Conservation (phyloP, 768 basidiomycete genomes). For the Pisolithus orientalis region DNA sequence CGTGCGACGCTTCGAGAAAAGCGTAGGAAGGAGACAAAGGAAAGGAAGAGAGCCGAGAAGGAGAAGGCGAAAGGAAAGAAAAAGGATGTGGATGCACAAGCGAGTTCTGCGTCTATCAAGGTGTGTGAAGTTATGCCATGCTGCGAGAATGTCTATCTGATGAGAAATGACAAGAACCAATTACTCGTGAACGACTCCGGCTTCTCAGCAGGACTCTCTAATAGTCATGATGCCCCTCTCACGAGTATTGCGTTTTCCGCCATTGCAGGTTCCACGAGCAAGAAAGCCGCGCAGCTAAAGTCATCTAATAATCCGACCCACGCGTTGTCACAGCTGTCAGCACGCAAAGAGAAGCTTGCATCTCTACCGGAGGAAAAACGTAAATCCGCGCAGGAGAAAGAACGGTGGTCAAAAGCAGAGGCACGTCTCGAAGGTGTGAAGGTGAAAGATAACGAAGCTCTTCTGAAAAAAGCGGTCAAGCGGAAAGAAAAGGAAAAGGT, state of each 20-base stretch:
- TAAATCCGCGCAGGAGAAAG: slow-evolving; percentile 70
- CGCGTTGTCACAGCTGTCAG: slow-evolving; percentile 74
- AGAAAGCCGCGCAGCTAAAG: slow-evolving; percentile 51
- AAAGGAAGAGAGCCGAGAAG: slow-evolving; percentile 64
- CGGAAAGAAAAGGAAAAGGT: slow-evolving; percentile 85
- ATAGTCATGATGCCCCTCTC: slow-evolving; percentile 34
- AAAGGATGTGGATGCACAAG: slow-evolving; percentile 35
- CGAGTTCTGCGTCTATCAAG: slow-evolving; percentile 41
- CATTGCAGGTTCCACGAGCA: slow-evolving; percentile 44
- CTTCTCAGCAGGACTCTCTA: slow-evolving; percentile 13
- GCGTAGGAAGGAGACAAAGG: slow-evolving; percentile 78
- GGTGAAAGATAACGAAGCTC: slow-evolving; percentile 77
- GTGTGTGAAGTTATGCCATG: slow-evolving; percentile 27
- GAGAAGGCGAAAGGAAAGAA: slow-evolving; percentile 46
- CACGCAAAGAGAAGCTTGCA: slow-evolving; percentile 73
- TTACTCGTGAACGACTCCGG: slow-evolving; percentile 59
- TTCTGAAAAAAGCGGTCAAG: slow-evolving; percentile 91
- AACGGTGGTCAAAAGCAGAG: slow-evolving; percentile 88
- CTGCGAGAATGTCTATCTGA: neutral
- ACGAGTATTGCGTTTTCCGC: slow-evolving; percentile 70
- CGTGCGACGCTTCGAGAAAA: slow-evolving; percentile 81
- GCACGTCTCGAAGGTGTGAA: slow-evolving; percentile 87
- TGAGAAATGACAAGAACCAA: slow-evolving; percentile 43
- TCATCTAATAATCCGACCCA: slow-evolving; percentile 77
- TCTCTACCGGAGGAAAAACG: slow-evolving; percentile 78